Percentiles rank a stretch among this genome's conserved stretches.
Conservation (phyloP, 2,329 filamentous ascomycete genomes). For the Zymoseptoria brevis region DNA sequence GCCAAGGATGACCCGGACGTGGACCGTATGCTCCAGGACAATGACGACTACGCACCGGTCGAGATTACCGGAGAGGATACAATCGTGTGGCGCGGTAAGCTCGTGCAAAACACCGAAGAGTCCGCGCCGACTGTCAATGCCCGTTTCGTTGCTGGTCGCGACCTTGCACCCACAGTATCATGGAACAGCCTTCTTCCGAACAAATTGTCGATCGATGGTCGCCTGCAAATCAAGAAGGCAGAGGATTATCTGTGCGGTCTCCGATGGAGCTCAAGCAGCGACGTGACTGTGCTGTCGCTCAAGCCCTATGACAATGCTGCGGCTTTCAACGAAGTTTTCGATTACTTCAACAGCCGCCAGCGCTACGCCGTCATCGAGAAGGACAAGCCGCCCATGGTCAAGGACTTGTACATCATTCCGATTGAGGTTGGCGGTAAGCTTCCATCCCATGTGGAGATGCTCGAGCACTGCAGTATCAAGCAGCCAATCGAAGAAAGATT, state of each 20-base stretch:
- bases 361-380: conserved; percentile 84
- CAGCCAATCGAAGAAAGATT: conserved; percentile 63
- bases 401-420: conserved; percentile 86
- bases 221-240: conserved; percentile 74
- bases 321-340: conserved; percentile 68
- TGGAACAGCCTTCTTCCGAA: conserved; percentile 72
- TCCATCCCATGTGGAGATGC: conserved; percentile 79
- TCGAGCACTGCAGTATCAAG: conserved; percentile 77
- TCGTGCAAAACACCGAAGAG: conserved; percentile 36
- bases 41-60: conserved; percentile 74
- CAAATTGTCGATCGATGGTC: conserved; percentile 62
- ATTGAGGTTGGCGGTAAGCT: conserved; percentile 62
- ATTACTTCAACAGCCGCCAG: conserved; percentile 76
- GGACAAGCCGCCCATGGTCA: conserved; percentile 51
- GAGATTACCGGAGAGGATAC: conserved; percentile 60
- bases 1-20: conserved; percentile 78
- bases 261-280: conserved; percentile 71
- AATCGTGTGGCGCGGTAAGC: conserved; percentile 67
- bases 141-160: conserved; percentile 75
- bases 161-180: conserved; percentile 57
- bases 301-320: conserved; percentile 52
- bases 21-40: conserved; percentile 75
- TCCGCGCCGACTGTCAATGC: conserved; percentile 55
- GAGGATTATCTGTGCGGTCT: conserved; percentile 87
- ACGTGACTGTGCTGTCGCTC: conserved; percentile 73